Evolutionary conservation across 371 early-diverging fungal species (phyloP).

Genomic region (Mucor lusitanicus): DNA sequence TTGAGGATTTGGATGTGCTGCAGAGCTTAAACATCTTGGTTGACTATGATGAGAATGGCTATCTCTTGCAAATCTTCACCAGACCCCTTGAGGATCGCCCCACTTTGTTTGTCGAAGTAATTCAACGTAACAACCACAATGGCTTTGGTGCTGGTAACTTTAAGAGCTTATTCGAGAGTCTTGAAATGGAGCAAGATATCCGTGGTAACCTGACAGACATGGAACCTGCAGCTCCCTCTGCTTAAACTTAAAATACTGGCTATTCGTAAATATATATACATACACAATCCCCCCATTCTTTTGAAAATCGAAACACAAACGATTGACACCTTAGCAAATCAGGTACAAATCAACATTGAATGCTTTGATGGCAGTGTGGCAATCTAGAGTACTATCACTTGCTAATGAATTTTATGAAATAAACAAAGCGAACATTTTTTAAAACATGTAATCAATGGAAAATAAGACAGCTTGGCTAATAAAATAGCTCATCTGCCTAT

Average conservation of each 20-base stretch:
- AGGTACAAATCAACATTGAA: too few species aligned
- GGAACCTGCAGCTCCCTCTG: constrained; percentile 26
- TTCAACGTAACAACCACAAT: constrained; percentile 92
- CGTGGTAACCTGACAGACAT: constrained; percentile 84
- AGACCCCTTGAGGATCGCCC: constrained; percentile 96
- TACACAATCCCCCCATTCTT: not conserved
- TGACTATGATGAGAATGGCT: constrained; percentile 96
- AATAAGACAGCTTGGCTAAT: too few species aligned
- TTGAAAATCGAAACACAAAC: too few species aligned
- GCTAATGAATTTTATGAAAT: too few species aligned
- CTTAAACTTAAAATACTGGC: constrained; percentile 17
- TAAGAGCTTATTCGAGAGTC: constrained; percentile 93
- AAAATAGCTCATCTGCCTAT: too few species aligned
- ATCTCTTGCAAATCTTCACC: constrained; percentile 93
- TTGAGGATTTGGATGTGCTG: constrained; percentile 81
- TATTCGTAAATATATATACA: not conserved
- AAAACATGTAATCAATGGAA: too few species aligned
- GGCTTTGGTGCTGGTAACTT: constrained; percentile 99
- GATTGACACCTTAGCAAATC: too few species aligned
- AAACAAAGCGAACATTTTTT: too few species aligned
- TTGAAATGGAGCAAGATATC: constrained; percentile 91
- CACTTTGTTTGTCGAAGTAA: constrained; percentile 95
- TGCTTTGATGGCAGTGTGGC: too few species aligned
- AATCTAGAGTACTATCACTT: too few species aligned
- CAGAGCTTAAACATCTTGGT: constrained; percentile 89